Evolutionary conservation across 2,329 filamentous ascomycete species (phyloP), one percentile per base, ranked within the genome.

Genomic region (Pseudogymnoascus sp.): DNA sequence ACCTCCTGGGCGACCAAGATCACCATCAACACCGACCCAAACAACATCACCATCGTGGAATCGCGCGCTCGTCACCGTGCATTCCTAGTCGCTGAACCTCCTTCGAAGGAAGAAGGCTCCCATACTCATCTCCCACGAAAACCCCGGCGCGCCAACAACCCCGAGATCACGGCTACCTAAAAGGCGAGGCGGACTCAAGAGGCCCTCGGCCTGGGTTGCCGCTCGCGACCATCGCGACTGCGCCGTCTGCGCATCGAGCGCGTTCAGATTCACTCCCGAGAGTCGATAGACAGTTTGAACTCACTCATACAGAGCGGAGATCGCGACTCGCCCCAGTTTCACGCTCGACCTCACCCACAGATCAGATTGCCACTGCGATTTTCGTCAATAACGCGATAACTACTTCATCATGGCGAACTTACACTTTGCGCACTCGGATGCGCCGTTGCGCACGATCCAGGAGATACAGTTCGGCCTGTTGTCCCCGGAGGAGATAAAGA

Each of bases 401-500:
- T 60, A 11, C 63, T 59, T 66, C 78, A 90, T 73, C 74, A 96
- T 99, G 95, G 85, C 93, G 81, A 96, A 96, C 79, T 88, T 93
- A 70, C 88, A 88, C 76, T 96, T 96, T 75, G 84, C 89, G 74
- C 91, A 92, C 79, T 96, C 91, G 76, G 93, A 90, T 84, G 93
- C 90, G 85, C 93, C 93, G 77, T 84, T 97, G 84, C 93, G 95
- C 83, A 96, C 90, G 69, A 93, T 99, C 73, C 89, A 97, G 84
- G 96, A 99, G 84, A 96, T 99, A 72, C 96, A 99, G 82, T 99
- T 99, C 75, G 95, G 95, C 74, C 85, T 99, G 75, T 86, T 99
- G 78, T 96, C 95, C 37, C 95, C 95, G 25, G 95, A 99, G 76
- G 96, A 99, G 81, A 96, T 97, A 78, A 97, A 99, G 82, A 93